These are phyloP conservation scores for Eutypa lata DNA, from an alignment of 2,329 filamentous ascomycete species.

Conservation along the genomic window DNA sequence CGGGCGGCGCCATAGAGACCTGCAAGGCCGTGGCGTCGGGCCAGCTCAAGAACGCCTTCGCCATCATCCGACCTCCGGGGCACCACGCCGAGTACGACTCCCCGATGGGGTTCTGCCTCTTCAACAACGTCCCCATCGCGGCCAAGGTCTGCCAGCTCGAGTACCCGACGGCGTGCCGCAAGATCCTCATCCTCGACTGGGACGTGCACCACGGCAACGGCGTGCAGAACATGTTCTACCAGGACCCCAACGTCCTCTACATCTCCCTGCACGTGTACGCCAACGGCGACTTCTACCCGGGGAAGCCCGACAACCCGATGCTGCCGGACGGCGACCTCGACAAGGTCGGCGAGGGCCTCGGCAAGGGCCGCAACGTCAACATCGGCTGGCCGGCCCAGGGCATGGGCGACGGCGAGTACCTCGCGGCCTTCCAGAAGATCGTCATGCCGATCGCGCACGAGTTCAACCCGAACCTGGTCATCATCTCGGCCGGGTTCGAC, in stretches of 20 bases:
- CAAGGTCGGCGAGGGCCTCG: conserved; percentile 53
- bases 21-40: conserved; percentile 85
- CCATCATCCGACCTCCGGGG: conserved; percentile 89
- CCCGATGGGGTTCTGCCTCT: conserved; percentile 93
- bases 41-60: conserved; percentile 89
- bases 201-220: conserved; percentile 83
- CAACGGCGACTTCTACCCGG: conserved; percentile 82
- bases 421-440: conserved; percentile 92
- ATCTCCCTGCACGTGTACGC: conserved; percentile 90
- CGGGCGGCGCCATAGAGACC: conserved; percentile 92
- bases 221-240: conserved; percentile 92
- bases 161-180: conserved; percentile 77
- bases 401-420: conserved; percentile 96
- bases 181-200: conserved; percentile 93
- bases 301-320: conserved; percentile 53
- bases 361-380: conserved; percentile 62
- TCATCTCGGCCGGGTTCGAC: conserved; percentile 94
- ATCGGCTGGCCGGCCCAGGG: conserved; percentile 66
- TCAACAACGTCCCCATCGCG: conserved; percentile 95
- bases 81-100: conserved; percentile 88
- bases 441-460: conserved; percentile 95
- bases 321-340: conserved; percentile 60
- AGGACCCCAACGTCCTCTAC: conserved; percentile 92
- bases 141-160: conserved; percentile 82
- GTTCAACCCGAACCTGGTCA: conserved; percentile 90